Evolutionary conservation across 257 asterid genomes (phyloP), one percentile per base, ranked within the genome.

Genomic region (Oldenlandia corymbosa): DNA sequence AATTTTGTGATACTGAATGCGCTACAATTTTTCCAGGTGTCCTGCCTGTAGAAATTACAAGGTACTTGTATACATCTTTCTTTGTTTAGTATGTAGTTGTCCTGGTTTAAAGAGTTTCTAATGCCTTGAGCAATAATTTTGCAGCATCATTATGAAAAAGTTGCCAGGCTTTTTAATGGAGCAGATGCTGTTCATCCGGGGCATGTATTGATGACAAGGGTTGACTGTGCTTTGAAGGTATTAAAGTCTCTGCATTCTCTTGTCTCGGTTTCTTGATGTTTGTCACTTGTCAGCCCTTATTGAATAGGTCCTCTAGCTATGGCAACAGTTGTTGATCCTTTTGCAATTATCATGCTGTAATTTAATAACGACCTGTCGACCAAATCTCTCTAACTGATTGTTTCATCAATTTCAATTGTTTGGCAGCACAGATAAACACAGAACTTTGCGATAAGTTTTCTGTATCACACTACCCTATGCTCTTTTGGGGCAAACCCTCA

Each of bases 31-130:
- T 81, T 79, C 74, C 88, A 92, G 99, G 99, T 92, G 98, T 70
- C 98, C 98, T 20, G 97, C 98, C 73, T 91, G 98, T 84, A 85
- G 93, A 75, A 91, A 91, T 69, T 91, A 88, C 79, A 91, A 88
- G 98, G 98, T 88, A 77, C 37, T 51, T 18, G 32, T 12, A 56
- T n/a, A 9, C 34, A 5, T 28, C 45, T 28, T n/a, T 62, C 39
- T 18, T 45, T 10, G n/a, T 28, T 47, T 17, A 21, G 12, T 21
- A 7, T 17, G 46, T 2, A n/a, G 36, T 36, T 11, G 39, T 47
- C 26, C 5, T 18, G 21, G 8, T 49, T 49, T 36, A 24, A 45
- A 17, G 50, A 56, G 46, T 45, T 71, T 75, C 76, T 80, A 58
- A 78, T 62, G 56, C 55, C 48, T 32, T 46, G 59, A 53, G 26